Evolutionary conservation across 768 basidiomycete genomes (phyloP), one percentile per base, ranked within the genome.

Genomic region (Nidularia pulvinata): DNA sequence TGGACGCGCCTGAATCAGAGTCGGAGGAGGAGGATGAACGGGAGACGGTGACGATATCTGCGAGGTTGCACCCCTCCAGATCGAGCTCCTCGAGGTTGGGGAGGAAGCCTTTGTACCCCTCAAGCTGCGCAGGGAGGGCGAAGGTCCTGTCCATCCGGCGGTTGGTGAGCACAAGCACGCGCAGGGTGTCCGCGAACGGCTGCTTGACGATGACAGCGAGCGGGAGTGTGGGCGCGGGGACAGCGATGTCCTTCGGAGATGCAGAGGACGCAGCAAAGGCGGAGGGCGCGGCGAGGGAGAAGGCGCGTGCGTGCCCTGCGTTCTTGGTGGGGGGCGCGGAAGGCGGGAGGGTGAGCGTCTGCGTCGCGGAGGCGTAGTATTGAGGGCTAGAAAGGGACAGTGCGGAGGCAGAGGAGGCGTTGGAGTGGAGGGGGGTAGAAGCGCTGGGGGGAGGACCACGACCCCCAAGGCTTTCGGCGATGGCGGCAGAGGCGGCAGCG

Each of bases 41-140:
- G 11, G 76, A 65, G 11, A 87, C 76, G 1, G 80, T 54, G n/a
- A 91, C 76, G 1, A 65, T 59, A 61, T 92, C 88, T 13, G 75
- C 62, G 6, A 94, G 72, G 53, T 82, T 82, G 61, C 92, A 94
- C 5, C 86, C 88, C 61, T 89, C 88, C 39, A 93, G 66, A 57
- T 75, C 74, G 7, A 94, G 79, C 61, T 92, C 92, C 64, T 93
- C 90, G 33, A 94, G 69, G 34, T 66, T 69, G 0, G 89, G 89
- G 33, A 94, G 69, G 48, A 84, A 70, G 0, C 70, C 71, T 30
- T 60, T n/a, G 51, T 68, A 48, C 47, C 67, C 62, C 6, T 68
- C 66, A 0, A 62, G 49, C 5, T 64, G 48, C 13, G 59, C 53
- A 2, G 89, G 88, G 4, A 92, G 59, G 10, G 72, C 68, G 63